Evolutionary conservation across 768 basidiomycete species (phyloP), one percentile per base, ranked within the genome.

Genomic region (Chlorophyllum brunneum): DNA sequence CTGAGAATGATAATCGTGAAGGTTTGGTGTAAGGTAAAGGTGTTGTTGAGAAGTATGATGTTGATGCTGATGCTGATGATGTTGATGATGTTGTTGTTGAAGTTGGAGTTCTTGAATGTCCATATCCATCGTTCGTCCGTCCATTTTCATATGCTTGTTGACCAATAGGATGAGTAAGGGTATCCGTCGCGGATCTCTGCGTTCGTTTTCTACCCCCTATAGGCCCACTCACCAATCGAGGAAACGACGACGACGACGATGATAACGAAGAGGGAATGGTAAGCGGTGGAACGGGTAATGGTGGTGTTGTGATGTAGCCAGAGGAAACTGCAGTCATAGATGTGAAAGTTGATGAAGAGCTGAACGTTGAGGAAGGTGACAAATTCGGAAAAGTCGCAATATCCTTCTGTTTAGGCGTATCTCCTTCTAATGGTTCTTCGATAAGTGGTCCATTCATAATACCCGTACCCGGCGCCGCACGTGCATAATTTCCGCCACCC

Each of bases 291-390:
- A 46, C 37, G 7, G 51, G 43, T 3, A 22, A 36, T 5, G 51
- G 51, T 31, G 51, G 44, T 16, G 27, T 40, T 30, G 51, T 45
- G 24, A 53, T 53, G n/a, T 38, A 46, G 18, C 22, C 22, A n/a
- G 4, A 6, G 38, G 34, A 15, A 4, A 18, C 10, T 27, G 20
- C 7, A 7, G 11, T 13, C 22, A 10, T 44, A 2, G 11, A 13
- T 36, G 26, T 27, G 16, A 27, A 9, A 15, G 41, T 11, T 26
- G 5, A 18, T 7, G 18, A 20, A 15, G 27, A 30, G 4, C 9
- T 45, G 7, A 18, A 31, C 13, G 16, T 16, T n/a, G 16, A 29
- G 16, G 26, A 31, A 18, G 11, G 43, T n/a, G n/a, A 27, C 18
- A 9, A 27, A 45, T 20, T 45, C n/a, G 27, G 10, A 45, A 30